Conservation (phyloP, 2,329 filamentous ascomycete species). For the Alternaria ventricosa region DNA sequence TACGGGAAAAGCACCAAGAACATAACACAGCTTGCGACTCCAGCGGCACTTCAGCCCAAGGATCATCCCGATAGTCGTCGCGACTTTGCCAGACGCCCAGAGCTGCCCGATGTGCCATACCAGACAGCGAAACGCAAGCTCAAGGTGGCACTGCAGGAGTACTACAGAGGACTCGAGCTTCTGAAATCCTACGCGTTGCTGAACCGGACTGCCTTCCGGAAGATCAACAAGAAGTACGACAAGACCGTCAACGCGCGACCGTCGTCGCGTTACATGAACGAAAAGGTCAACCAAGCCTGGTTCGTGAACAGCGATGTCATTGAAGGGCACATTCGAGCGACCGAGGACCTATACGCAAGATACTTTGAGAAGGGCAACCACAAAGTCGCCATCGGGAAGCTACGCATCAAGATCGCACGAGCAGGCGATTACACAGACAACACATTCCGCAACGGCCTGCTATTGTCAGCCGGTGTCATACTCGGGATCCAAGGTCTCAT, state of each 20-base stretch:
- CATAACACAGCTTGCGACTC: slow-evolving; percentile 47
- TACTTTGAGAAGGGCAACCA: slow-evolving; percentile 95
- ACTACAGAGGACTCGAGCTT: slow-evolving; percentile 88
- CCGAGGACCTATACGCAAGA: slow-evolving; percentile 90
- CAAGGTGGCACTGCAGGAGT: slow-evolving; percentile 89
- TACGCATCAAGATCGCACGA: slow-evolving; percentile 73
- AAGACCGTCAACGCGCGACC: slow-evolving; percentile 83
- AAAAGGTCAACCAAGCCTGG: slow-evolving; percentile 88
- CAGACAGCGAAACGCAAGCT: slow-evolving; percentile 88
- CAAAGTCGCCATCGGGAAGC: slow-evolving; percentile 87
- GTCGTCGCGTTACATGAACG: slow-evolving; percentile 81
- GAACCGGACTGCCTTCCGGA: slow-evolving; percentile 92
- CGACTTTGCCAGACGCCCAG: slow-evolving; percentile 52
- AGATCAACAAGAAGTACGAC: slow-evolving; percentile 99
- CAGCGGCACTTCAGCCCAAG: slow-evolving; percentile 50
- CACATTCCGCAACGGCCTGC: slow-evolving; percentile 64
- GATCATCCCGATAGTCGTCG: slow-evolving; percentile 42
- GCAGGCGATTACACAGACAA: slow-evolving; percentile 64
- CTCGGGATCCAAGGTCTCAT: slow-evolving; percentile 54
- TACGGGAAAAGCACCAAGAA: slow-evolving; percentile 63
- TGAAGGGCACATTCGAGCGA: slow-evolving; percentile 77
- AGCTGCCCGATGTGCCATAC: slow-evolving; percentile 71
- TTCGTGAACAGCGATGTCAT: slow-evolving; percentile 90
- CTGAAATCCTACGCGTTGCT: slow-evolving; percentile 89
- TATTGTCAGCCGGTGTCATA: slow-evolving; percentile 51